Evolutionary conservation across 78 protist genomes (phyloP).

Genomic region (Dictyostelium purpureum): DNA sequence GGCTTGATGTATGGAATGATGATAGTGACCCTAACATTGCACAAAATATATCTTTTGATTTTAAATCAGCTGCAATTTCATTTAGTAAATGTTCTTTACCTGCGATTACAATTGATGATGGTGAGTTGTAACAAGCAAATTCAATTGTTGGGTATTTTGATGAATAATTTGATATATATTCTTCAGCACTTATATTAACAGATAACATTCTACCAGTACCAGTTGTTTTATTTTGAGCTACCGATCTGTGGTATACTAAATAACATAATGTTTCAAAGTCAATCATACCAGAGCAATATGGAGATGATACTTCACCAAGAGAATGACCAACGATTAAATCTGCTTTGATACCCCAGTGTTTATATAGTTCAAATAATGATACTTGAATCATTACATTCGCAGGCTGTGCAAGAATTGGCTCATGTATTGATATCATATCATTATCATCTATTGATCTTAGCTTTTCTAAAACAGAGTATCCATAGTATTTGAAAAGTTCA

Average conservation of each 20-base stretch:
- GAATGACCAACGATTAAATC: neutral
- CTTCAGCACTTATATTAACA: neutral
- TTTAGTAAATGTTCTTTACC: slow-evolving; percentile 9
- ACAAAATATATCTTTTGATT: neutral
- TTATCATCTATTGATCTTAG: neutral
- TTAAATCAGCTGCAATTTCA: neutral
- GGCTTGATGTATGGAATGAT: slow-evolving; percentile 42
- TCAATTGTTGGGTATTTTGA: neutral
- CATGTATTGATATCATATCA: neutral
- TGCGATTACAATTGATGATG: neutral
- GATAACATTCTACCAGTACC: slow-evolving; percentile 53
- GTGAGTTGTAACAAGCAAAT: slow-evolving; percentile 1
- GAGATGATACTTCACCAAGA: slow-evolving; percentile 32
- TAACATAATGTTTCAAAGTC: neutral
- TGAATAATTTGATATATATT: neutral
- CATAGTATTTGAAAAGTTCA: neutral
- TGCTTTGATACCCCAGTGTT: neutral
- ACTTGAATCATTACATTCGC: neutral
- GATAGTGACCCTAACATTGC: slow-evolving; percentile 20
- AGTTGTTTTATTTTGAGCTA: neutral
- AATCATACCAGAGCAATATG: neutral
- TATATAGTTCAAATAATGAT: neutral
- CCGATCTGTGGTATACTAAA: neutral
- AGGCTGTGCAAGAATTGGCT: neutral
- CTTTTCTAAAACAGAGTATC: neutral